Evolutionary conservation across 306 rosid genomes (phyloP).

Genomic region (Rosa persica): DNA sequence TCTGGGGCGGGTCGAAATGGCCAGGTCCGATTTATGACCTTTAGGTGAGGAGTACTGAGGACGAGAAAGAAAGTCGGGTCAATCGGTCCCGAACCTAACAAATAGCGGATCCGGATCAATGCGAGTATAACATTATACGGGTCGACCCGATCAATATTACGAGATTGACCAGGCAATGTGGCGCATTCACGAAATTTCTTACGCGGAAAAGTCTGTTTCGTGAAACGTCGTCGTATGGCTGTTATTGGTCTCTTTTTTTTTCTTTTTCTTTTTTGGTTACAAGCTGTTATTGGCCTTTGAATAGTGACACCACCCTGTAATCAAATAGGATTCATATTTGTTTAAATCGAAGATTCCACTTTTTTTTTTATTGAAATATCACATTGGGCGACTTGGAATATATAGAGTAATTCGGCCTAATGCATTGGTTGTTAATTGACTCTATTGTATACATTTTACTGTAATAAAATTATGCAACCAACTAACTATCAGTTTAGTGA

Average conservation of each 20-base stretch:
- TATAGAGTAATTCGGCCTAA: too few species aligned
- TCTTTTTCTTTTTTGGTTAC: too few species aligned
- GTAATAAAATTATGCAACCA: too few species aligned
- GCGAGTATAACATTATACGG: neutral
- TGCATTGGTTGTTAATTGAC: too few species aligned
- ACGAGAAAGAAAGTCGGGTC: neutral
- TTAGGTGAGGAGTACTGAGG: neutral
- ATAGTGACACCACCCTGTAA: neutral
- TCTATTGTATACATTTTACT: too few species aligned
- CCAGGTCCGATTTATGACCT: slow-evolving; percentile 8
- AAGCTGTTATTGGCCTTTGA: neutral
- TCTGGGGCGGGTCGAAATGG: slow-evolving; percentile 21
- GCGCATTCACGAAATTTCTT: neutral
- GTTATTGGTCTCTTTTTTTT: too few species aligned
- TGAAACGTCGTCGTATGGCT: neutral
- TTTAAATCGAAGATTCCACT: too few species aligned
- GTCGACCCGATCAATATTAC: neutral
- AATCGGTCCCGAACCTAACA: neutral
- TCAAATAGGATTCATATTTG: too few species aligned
- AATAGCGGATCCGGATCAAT: neutral
- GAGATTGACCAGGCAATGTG: slow-evolving; percentile 8
- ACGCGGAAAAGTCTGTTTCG: neutral
- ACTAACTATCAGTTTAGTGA: too few species aligned
- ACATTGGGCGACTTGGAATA: neutral
- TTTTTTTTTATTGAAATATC: too few species aligned